Conservation (phyloP, 768 basidiomycete genomes). For the Panus rudis region DNA sequence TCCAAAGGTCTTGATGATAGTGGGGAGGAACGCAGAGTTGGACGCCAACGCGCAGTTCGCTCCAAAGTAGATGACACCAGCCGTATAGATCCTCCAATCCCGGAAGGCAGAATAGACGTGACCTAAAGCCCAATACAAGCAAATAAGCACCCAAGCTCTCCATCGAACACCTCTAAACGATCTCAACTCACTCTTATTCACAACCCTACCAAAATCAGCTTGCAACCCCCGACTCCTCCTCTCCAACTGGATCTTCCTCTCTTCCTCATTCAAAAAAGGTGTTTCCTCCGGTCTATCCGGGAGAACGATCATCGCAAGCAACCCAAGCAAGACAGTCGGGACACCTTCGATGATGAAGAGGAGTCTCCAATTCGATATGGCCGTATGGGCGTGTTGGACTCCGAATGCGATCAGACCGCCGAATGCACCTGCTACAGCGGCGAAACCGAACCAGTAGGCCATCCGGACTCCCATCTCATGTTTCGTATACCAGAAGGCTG, state of each 20-base stretch:
- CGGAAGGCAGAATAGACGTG: conserved; percentile 56
- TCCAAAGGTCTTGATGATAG: conserved; percentile 70
- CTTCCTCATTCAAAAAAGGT: conserved; percentile 40
- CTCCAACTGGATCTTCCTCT: conserved; percentile 55
- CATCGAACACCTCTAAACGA: neutral
- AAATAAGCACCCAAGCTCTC: neutral
- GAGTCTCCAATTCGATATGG: conserved; percentile 50
- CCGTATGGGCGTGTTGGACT: conserved; percentile 50
- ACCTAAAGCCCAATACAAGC: conserved; percentile 26
- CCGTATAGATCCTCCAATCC: conserved; percentile 70
- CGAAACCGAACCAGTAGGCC: conserved; percentile 82
- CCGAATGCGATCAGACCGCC: conserved; percentile 82
- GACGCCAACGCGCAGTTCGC: conserved; percentile 73
- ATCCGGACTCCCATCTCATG: conserved; percentile 66
- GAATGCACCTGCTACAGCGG: conserved; percentile 79
- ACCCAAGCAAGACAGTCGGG: conserved; percentile 58
- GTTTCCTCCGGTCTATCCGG: conserved; percentile 73
- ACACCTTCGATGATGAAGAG: conserved; percentile 74
- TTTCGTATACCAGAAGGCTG: conserved; percentile 75
- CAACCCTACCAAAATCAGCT: conserved; percentile 56
- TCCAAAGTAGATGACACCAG: conserved; percentile 72
- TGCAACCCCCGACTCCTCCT: conserved; percentile 61
- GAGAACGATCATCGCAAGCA: conserved; percentile 48
- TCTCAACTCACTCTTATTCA: conserved; percentile 47
- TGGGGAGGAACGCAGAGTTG: conserved; percentile 77